Evolutionary conservation across 2,329 filamentous ascomycete genomes (phyloP).

Genomic region (Xylaria polymorpha): DNA sequence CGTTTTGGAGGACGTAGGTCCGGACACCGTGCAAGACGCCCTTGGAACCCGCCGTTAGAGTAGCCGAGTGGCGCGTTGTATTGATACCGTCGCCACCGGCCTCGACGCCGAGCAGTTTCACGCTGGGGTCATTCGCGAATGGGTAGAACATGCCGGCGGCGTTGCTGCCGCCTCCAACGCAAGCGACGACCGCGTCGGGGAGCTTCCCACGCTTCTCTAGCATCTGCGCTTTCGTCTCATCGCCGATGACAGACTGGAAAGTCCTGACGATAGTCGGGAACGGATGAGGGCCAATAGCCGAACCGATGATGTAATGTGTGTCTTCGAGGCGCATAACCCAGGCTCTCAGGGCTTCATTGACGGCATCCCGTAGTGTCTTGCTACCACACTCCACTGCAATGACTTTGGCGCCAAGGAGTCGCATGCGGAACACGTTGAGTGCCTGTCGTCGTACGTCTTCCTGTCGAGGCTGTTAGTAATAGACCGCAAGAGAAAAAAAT

Average conservation of each 20-base stretch:
- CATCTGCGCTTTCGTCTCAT: conserved; percentile 95
- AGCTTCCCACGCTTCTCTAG: conserved; percentile 84
- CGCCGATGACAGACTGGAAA: conserved; percentile 96
- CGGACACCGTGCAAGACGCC: conserved; percentile 95
- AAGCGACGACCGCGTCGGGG: conserved; percentile 95
- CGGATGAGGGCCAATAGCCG: conserved; percentile 95
- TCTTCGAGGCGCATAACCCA: conserved; percentile 95
- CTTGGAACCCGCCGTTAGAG: conserved; percentile 85
- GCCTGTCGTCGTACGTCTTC: conserved; percentile 97
- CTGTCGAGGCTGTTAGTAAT: conserved; percentile 42
- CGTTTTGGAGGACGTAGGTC: conserved; percentile 94
- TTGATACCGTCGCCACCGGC: conserved; percentile 94
- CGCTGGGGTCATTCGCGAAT: conserved; percentile 84
- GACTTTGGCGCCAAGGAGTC: conserved; percentile 91
- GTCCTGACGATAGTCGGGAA: conserved; percentile 98
- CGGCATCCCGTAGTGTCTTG: conserved; percentile 83
- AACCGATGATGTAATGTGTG: conserved; percentile 98
- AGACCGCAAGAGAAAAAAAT: neutral
- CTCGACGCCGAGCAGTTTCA: conserved; percentile 93
- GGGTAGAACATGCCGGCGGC: conserved; percentile 99
- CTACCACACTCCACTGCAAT: conserved; percentile 93
- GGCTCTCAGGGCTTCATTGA: conserved; percentile 93
- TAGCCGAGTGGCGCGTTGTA: conserved; percentile 86
- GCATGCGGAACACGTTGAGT: conserved; percentile 98
- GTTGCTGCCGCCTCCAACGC: conserved; percentile 95